These are phyloP conservation scores for Chionographis japonica DNA, from an alignment of 106 monocot species.

Conservation along the genomic window DNA sequence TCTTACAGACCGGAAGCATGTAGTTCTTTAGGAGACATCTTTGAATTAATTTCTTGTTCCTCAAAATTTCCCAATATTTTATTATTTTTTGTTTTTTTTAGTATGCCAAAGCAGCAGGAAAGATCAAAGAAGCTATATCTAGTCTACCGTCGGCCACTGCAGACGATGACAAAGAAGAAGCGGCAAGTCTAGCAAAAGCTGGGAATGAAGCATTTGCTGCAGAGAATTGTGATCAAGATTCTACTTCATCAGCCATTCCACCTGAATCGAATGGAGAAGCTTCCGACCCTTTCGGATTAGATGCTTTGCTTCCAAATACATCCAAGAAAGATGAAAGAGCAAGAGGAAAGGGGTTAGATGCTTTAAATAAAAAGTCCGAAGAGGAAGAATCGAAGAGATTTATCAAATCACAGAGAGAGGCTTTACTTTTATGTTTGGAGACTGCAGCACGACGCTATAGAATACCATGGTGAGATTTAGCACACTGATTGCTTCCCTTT, in stretches of 20 bases:
- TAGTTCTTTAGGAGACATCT: too few species aligned
- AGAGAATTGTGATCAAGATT: conserved; percentile 10
- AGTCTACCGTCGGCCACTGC: conserved; percentile 60
- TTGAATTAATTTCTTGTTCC: too few species aligned
- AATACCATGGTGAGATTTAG: conserved; percentile 59
- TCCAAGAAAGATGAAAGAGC: conserved; percentile 58
- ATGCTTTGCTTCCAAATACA: conserved; percentile 53
- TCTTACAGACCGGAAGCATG: too few species aligned
- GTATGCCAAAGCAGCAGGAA: conserved; percentile 92
- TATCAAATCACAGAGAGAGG: conserved; percentile 74
- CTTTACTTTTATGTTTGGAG: conserved; percentile 72
- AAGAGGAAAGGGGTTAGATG: conserved; percentile 27
- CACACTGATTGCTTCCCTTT: not conserved
- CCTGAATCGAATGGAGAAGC: conserved; percentile 18
- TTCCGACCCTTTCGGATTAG: conserved; percentile 93
- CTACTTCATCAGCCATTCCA: conserved; percentile 1
- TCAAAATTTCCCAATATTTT: too few species aligned
- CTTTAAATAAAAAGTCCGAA: conserved; percentile 35
- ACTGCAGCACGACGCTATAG: conserved; percentile 82
- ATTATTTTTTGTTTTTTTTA: conserved; percentile 15
- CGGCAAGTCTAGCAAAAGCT: conserved; percentile 34
- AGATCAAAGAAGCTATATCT: conserved; percentile 88
- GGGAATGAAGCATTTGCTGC: conserved; percentile 13
- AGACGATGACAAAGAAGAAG: conserved; percentile 81
- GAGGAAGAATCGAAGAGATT: conserved; percentile 67